phyloP scores from a whole-genome alignment of 2,329 filamentous ascomycete genomes.

The Chaetomiaceae sp. region DNA sequence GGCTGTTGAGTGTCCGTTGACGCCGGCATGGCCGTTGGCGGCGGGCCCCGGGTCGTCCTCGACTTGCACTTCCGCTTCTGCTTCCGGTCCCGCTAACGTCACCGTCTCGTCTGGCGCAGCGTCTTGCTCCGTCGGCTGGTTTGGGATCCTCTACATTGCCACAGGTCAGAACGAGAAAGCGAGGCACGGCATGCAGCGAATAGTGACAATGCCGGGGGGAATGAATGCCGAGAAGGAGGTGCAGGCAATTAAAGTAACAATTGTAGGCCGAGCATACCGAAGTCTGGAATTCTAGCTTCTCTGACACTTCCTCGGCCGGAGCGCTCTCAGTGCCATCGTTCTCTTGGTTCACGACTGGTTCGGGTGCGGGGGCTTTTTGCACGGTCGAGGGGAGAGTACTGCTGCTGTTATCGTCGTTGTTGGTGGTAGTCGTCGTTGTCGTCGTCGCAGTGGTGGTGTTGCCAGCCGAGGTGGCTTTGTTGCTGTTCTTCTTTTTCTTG shows the following conservation, averaged over 20 bases:
- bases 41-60: conserved; percentile 13
- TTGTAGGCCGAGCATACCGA: conserved; percentile 26
- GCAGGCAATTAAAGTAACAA: background rate
- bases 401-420: too few species aligned
- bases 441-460: too few species aligned
- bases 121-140: conserved; percentile 8
- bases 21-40: conserved; percentile 37
- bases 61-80: conserved; percentile 2
- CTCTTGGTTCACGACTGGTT: conserved; percentile 8
- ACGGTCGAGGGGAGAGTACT: conserved; percentile 6
- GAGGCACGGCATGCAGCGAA: too few species aligned
- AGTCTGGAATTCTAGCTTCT: conserved; percentile 39
- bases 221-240: too few species aligned
- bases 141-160: background rate
- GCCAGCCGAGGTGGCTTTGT: conserved; percentile 55
- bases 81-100: conserved; percentile 8
- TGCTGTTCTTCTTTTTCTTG: conserved; percentile 51
- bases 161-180: background rate
- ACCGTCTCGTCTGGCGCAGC: conserved; percentile 4
- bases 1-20: conserved; percentile 22
- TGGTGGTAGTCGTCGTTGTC: too few species aligned
- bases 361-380: conserved; percentile 15
- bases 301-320: conserved; percentile 39
- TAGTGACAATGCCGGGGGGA: too few species aligned
- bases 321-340: conserved; percentile 25